These are phyloP conservation scores for Phytopythium montanum DNA, from an alignment of 352 stramenopile genomes.

Conservation along the genomic window DNA sequence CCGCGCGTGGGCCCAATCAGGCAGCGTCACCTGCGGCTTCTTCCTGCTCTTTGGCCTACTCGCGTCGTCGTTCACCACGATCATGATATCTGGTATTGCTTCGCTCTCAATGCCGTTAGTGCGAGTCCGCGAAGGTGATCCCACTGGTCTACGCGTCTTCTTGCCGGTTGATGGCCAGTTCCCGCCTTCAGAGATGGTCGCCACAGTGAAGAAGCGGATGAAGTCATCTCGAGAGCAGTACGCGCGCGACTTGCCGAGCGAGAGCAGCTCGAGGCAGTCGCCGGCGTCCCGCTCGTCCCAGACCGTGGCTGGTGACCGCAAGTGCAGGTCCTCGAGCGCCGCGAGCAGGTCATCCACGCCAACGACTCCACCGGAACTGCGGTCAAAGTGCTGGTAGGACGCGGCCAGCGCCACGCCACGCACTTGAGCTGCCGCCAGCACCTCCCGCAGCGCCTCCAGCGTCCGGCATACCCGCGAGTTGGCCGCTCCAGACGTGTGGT, in stretches of 20 bases:
- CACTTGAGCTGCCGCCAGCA: slow-evolving; percentile 40
- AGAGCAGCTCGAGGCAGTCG: slow-evolving; percentile 38
- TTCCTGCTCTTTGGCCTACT: slow-evolving; percentile 11
- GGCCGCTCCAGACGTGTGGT: background rate
- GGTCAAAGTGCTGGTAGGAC: slow-evolving; percentile 63
- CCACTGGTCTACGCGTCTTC: background rate
- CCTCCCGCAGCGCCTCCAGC: slow-evolving; percentile 35
- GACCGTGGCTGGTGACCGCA: slow-evolving; percentile 15
- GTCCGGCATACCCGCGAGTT: slow-evolving; percentile 5
- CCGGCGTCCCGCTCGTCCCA: slow-evolving; percentile 47
- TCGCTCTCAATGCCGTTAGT: background rate
- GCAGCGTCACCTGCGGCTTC: slow-evolving; percentile 26
- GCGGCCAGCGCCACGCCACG: slow-evolving; percentile 46
- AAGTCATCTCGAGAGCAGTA: slow-evolving; percentile 66
- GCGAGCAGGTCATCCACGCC: slow-evolving; percentile 48
- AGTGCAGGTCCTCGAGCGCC: slow-evolving; percentile 36
- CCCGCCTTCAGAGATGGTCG: background rate
- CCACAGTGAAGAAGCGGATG: slow-evolving; percentile 29
- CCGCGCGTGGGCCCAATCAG: slow-evolving; percentile 56
- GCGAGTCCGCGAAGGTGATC: background rate
- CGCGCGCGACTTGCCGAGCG: slow-evolving; percentile 26
- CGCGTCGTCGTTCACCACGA: slow-evolving; percentile 4
- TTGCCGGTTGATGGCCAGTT: background rate
- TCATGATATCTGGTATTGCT: background rate
- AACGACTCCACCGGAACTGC: slow-evolving; percentile 35